Evolutionary conservation across 2,329 filamentous ascomycete genomes (phyloP), one percentile per base, ranked within the genome.

Genomic region (Aspergillus sp.): DNA sequence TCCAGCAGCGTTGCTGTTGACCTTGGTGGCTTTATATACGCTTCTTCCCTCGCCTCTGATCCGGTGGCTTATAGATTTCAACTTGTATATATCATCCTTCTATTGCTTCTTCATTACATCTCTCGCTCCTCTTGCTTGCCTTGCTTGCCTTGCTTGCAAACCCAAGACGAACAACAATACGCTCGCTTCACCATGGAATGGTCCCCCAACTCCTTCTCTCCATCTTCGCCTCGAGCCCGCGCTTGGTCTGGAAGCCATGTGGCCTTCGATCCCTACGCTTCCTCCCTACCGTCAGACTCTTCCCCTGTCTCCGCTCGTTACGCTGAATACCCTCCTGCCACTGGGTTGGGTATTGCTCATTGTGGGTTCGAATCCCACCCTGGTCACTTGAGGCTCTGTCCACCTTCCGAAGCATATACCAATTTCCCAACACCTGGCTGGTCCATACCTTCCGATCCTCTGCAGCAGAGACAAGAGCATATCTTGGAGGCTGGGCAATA

Each of bases 291-390:
- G n/a, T 30, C 51, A 22, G 37, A 39, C 4, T 39, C 41, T 7
- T 43, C 23, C 41, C 12, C 22, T 13, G 23, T 22, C 15, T 22
- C 41, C 41, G 15, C 22, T 7, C 39, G 39, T 7, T 23, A 15
- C 15, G 6, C n/a, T 19, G 15, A 39, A 3, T 19, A 39, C 7
- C 15, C 37, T 20, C 37, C 19, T 5, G 15, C 22, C 15, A 22
- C 19, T 23, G 65, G 66, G 7, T 48, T 70, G 22, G 68, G 66
- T 2, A 66, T 69, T 20, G 57, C 61, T 9, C 49, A 58, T 39
- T 59, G 58, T 45, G 56, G 53, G 6, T 51, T 59, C n/a, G 60
- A 60, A n/a, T 43, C 55, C 22, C 37, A 51, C 2, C 53, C 54
- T 20, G 48, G 53, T n/a, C 57, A 60, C n/a, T 27, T 58, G 23